phyloP scores from a whole-genome alignment of 306 rosid genomes.

The Lagenaria siceraria region DNA sequence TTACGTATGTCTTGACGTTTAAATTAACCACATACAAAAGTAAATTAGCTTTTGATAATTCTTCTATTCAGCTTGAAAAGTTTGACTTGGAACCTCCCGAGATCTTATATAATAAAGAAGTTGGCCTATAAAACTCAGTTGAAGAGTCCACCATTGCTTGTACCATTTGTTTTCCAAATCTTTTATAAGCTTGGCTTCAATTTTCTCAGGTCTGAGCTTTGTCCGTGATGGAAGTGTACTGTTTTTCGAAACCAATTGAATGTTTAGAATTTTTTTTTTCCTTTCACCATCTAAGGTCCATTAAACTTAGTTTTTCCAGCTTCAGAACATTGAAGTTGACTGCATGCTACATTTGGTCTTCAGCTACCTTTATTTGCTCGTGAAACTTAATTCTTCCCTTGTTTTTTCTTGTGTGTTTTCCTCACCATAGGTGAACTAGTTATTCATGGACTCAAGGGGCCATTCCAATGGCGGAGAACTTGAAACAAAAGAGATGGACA shows the following conservation, averaged over 20 bases:
- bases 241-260: background rate
- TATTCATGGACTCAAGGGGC: slow-evolving; percentile 26
- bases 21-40: slow-evolving; percentile 20
- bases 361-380: background rate
- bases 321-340: background rate
- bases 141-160: background rate
- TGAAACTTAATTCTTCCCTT: background rate
- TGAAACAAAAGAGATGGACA: slow-evolving; percentile 28
- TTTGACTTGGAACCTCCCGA: slow-evolving; percentile 30
- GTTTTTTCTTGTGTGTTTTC: slow-evolving; percentile 8
- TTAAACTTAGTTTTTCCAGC: background rate
- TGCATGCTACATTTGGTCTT: background rate
- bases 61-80: slow-evolving; percentile 32
- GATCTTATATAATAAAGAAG: slow-evolving; percentile 21
- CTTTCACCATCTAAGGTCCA: background rate
- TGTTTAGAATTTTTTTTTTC: background rate
- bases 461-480: slow-evolving; percentile 23
- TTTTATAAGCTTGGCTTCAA: background rate
- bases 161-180: background rate
- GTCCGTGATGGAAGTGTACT: background rate
- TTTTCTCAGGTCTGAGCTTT: background rate
- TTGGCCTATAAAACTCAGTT: background rate
- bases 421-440: slow-evolving; percentile 15
- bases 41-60: slow-evolving; percentile 4
- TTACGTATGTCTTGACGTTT: slow-evolving; percentile 13